phyloP scores from a whole-genome alignment of 2,329 filamentous ascomycete species.

The Penicillium concentricum region DNA sequence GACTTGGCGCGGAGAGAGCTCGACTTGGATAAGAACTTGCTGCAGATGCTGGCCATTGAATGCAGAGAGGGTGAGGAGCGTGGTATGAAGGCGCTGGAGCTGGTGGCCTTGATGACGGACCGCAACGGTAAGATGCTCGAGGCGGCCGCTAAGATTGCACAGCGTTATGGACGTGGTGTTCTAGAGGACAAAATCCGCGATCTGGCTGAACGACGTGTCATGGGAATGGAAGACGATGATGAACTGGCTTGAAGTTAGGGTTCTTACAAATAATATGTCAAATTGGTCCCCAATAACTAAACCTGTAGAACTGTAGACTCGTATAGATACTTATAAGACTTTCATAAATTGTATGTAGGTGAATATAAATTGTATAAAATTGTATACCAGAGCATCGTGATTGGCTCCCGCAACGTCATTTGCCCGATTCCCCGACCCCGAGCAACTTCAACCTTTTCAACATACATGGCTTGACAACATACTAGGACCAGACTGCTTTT shows the following conservation, averaged over 20 bases:
- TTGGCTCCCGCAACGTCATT: conserved; percentile 14
- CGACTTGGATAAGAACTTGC: conserved; percentile 82
- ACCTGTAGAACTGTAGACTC: neutral
- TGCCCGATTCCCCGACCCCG: conserved; percentile 10
- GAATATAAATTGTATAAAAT: neutral
- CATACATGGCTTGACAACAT: conserved; percentile 17
- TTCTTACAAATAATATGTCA: neutral
- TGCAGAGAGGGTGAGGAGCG: conserved; percentile 90
- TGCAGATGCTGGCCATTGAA: conserved; percentile 85
- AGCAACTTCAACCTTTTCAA: conserved; percentile 3
- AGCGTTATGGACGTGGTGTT: conserved; percentile 75
- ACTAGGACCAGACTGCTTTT: conserved; percentile 4
- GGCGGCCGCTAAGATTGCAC: conserved; percentile 83
- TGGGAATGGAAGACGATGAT: conserved; percentile 59
- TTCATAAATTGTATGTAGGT: neutral
- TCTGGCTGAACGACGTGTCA: conserved; percentile 68
- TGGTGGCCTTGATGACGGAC: conserved; percentile 83
- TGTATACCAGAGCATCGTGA: conserved; percentile 6
- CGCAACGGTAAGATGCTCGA: conserved; percentile 85
- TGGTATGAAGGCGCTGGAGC: conserved; percentile 91
- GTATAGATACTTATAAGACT: neutral
- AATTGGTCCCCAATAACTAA: neutral
- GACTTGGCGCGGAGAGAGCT: conserved; percentile 71
- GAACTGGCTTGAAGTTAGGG: conserved; percentile 33
- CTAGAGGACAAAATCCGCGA: conserved; percentile 89